Base-by-base conservation (phyloP, 2,329 filamentous ascomycete species). In the Ascochyta lentis region DNA sequence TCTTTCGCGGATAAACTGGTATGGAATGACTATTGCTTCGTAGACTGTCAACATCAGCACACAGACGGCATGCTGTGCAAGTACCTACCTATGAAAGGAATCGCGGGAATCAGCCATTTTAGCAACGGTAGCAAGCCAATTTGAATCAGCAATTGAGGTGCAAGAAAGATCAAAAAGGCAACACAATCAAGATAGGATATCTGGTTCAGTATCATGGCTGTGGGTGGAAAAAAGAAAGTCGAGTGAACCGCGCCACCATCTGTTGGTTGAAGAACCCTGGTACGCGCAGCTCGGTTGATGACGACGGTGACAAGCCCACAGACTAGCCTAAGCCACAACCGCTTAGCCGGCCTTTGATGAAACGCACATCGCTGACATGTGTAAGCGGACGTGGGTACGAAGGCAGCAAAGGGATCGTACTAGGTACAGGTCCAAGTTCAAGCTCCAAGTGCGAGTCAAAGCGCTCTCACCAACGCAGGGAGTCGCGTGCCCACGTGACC, bases 161-260 rank as follows among this genome's bases (percentile, higher is more conserved):
- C 79, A 13, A 94, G 82, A 66, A 91, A 88, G 38, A 88, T 47
- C 44, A 90, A 82, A 69, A 93, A 95, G 54, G 87, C 85, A 27
- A 89, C 54, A 77, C 89, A 92, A 78, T 95, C 91, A 26, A 92
- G 72, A 74, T 89, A 89, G 6, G 88, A 91, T 40, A 95, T 85
- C 54, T 89, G 87, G 33, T 85, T 84, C 38, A 95, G 80, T 56
- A 92, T 88, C 89, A 93, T 92, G 59, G 56, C 66, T 31, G 49
- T 16, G 44, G 55, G 23, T 33, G 33, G 29, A 15, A 35, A 24
- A 33, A 22, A 19, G 16, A 15, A 35, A 33, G 9, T 23, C 13
- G 46, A 16, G 15, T 42, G 33, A 29, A 16, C 7, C 15, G 16
- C 9, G 26, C 12, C n/a, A 39, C 24, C 33, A 47, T 43, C 16